These are phyloP conservation scores for Cystofilobasidium ferigula DNA, from an alignment of 768 basidiomycete genomes.

Conservation along the genomic window DNA sequence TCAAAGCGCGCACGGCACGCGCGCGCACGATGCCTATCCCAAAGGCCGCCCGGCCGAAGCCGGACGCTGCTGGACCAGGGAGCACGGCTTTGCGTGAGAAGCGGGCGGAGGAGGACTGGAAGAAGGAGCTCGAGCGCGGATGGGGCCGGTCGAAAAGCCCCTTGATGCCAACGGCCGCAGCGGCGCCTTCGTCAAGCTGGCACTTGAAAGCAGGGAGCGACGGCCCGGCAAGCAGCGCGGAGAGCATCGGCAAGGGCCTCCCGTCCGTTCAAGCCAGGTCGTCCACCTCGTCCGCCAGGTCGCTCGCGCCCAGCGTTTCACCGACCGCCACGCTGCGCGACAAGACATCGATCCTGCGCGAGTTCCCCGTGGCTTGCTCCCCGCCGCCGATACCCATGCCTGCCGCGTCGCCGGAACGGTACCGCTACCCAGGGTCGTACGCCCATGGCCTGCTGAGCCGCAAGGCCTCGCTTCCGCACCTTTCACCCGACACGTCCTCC, in stretches of 20 bases:
- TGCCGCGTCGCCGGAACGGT: not conserved
- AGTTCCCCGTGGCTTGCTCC: not conserved
- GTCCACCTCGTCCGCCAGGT: not conserved
- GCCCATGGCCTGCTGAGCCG: conserved; percentile 15
- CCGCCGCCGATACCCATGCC: not conserved
- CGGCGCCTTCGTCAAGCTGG: not conserved
- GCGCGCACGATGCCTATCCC: conserved; percentile 21
- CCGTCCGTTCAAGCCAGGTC: not conserved
- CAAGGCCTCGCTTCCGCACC: conserved; percentile 17
- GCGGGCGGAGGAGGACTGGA: conserved; percentile 9
- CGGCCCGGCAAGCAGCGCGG: not conserved
- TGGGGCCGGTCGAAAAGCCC: conserved; percentile 21
- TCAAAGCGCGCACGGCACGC: conserved; percentile 2
- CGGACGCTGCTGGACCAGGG: not conserved
- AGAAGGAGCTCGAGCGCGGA: conserved; percentile 22
- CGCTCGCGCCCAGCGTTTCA: not conserved
- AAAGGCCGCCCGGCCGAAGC: not conserved
- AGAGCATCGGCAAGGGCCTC: not conserved
- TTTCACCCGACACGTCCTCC: not conserved
- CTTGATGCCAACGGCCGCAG: not conserved
- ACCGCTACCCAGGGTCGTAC: conserved; percentile 16
- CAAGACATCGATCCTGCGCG: not conserved
- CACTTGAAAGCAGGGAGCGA: too few relatives aligned
- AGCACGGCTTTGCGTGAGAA: too few relatives aligned
- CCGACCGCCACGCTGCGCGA: not conserved